phyloP scores from a whole-genome alignment of 2,329 filamentous ascomycete genomes.

The Corinectria fuckeliana region DNA sequence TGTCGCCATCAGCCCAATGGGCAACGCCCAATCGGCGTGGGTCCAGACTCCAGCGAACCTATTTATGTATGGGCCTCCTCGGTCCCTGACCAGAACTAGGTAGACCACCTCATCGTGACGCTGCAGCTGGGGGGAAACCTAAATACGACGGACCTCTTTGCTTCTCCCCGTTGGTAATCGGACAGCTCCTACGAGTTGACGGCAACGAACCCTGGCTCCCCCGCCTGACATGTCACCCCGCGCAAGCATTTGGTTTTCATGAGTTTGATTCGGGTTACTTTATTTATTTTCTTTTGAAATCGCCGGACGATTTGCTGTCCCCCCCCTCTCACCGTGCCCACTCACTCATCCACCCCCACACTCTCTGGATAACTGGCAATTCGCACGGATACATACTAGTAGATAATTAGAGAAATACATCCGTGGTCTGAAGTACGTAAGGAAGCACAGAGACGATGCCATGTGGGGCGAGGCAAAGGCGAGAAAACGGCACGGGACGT shows the following conservation, averaged over 20 bases:
- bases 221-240: slow-evolving; percentile 18
- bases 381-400: no score
- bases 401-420: background rate
- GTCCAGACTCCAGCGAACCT: slow-evolving; percentile 20
- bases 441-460: background rate
- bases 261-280: slow-evolving; percentile 16
- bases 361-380: slow-evolving; percentile 1
- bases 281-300: slow-evolving; percentile 8
- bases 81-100: slow-evolving; percentile 11
- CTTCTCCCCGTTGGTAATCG: slow-evolving; percentile 22
- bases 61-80: slow-evolving; percentile 13
- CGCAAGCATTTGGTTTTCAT: slow-evolving; percentile 11
- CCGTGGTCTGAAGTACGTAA: background rate
- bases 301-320: slow-evolving; percentile 11
- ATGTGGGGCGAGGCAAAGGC: slow-evolving; percentile 3
- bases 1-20: slow-evolving; percentile 21
- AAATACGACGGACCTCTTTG: slow-evolving; percentile 19
- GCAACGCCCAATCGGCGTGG: slow-evolving; percentile 19
- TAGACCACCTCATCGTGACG: slow-evolving; percentile 15
- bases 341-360: slow-evolving; percentile 13
- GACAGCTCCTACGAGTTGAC: slow-evolving; percentile 13
- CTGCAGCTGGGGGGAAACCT: slow-evolving; percentile 15
- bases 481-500: slow-evolving; percentile 13
- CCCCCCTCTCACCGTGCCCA: slow-evolving; percentile 9
- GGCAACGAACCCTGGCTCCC: slow-evolving; percentile 9